Base-by-base conservation (phyloP, 306 rosid species). In the Ziziphus jujuba region DNA sequence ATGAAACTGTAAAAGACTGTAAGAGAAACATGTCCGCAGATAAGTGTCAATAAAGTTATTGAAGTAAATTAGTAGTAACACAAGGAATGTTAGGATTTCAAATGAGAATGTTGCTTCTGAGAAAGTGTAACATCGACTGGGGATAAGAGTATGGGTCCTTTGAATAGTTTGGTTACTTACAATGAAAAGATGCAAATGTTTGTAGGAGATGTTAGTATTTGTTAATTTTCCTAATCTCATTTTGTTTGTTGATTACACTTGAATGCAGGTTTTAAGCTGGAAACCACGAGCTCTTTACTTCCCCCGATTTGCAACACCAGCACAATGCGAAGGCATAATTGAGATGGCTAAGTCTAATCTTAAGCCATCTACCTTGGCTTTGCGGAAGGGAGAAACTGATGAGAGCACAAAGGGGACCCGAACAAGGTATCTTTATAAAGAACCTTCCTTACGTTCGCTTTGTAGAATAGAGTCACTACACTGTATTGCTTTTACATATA, bases 321-420 rank as follows among this genome's bases (percentile, higher is more conserved):
- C 82, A 78, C 72, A 61, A 49, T 85, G 95, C 51, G 63, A 80
- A 54, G 57, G 43, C 36, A 71, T 85, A 61, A 81, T 85, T 47
- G 38, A 63, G 12, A 79, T 69, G 69, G 95, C 90, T 35, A 81
- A 80, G 66, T 50, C 79, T 12, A 76, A 66, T 56, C 84, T 85
- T 40, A 47, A 56, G 68, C 90, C 95, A 47, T 87, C 95, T 19
- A 61, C 74, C 9, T 73, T 87, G 79, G 90, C 88, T 61, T 63
- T 85, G 80, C 71, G 88, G 19, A 61, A 80, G 74, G 90, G 90
- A 67, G 87, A 87, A 63, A 74, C 90, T 59, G 74, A 47, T 20
- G 95, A 85, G 70, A 82, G 77, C 77, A 80, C 85, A 5, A 80
- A 82, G 72, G 85, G 65, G 64, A 69, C 83, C 12, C 78, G 95